Evolutionary conservation across 805 yeast genomes (phyloP), one percentile per base, ranked within the genome.

Genomic region (Barnettozyma populi): DNA sequence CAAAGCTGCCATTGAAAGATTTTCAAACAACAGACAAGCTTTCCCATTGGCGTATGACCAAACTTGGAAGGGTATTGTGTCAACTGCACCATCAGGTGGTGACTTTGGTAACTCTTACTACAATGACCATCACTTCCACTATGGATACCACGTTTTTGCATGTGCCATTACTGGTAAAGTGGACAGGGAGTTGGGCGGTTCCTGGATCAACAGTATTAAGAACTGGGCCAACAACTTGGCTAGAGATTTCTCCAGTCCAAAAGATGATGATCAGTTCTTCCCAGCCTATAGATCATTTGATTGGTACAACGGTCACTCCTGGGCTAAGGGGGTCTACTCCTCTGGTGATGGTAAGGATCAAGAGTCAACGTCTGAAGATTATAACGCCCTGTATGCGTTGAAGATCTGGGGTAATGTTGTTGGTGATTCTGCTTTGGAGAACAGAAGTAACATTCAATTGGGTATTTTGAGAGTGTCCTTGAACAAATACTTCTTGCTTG

Each of bases 1-100:
- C 53, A 85, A 87, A 59, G 57, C 65, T 18, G 94, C 97, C 0
- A 71, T 90, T 48, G 76, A 74, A 29, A 75, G 84, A 42, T 94
- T 86, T 65, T 75, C 85, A 5, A 57, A 60, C 8, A 94, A 94
- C 67, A 69, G 66, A 9, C 97, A 90, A 65, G 70, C 67, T 25
- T 71, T 75, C 27, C 96, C 96, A 0, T 75, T 92, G 59, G 76
- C 77, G 13, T 92, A 90, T 62, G 97, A 92, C 55, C 74, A 76
- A 2, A 73, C 78, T 6, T 88, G 90, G 89, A 80, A 78, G 54
- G 96, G 96, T 2, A 57, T 89, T 7, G 75, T 87, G 10, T 85
- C 95, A 0, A 72, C 83, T 0, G 87, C 89, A 0, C 74, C 72
- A 49, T 57, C 74, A 24, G 63, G 71, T 34, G 79, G 79, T 24